Evolutionary conservation across 306 rosid genomes (phyloP).

Genomic region (Dalbergia cultrata): DNA sequence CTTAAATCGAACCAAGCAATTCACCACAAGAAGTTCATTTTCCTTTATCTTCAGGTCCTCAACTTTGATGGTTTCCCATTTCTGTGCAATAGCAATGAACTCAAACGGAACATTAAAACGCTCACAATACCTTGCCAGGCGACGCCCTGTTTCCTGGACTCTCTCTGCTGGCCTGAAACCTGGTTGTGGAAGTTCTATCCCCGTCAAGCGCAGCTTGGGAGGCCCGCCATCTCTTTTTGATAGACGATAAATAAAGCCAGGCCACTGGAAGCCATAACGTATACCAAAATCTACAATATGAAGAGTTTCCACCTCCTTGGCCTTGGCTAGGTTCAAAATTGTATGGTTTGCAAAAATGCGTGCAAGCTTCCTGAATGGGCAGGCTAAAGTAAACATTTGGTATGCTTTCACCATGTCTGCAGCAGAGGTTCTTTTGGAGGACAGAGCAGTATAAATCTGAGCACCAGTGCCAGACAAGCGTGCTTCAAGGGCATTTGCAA

Average conservation of each 20-base stretch:
- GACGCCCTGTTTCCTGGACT: constrained; percentile 57
- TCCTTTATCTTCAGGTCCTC: constrained; percentile 62
- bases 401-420: constrained; percentile 66
- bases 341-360: constrained; percentile 60
- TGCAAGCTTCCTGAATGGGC: constrained; percentile 65
- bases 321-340: constrained; percentile 56
- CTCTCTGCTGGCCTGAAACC: constrained; percentile 50
- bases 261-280: constrained; percentile 83
- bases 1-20: constrained; percentile 55
- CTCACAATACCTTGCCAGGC: constrained; percentile 61
- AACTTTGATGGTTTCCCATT: constrained; percentile 66
- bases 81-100: constrained; percentile 69
- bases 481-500: constrained; percentile 73
- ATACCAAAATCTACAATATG: constrained; percentile 79
- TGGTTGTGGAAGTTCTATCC: constrained; percentile 70
- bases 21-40: constrained; percentile 65
- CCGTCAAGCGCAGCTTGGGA: constrained; percentile 75
- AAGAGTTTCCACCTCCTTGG: constrained; percentile 60
- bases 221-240: constrained; percentile 64
- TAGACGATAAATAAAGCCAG: constrained; percentile 64
- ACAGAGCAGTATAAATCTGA: constrained; percentile 59
- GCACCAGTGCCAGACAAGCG: constrained; percentile 71
- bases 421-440: constrained; percentile 56
- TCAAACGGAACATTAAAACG: constrained; percentile 59
- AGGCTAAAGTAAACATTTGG: constrained; percentile 58